Conservation (phyloP, 2,329 filamentous ascomycete genomes). For the Cucurbitaria berberidis region DNA sequence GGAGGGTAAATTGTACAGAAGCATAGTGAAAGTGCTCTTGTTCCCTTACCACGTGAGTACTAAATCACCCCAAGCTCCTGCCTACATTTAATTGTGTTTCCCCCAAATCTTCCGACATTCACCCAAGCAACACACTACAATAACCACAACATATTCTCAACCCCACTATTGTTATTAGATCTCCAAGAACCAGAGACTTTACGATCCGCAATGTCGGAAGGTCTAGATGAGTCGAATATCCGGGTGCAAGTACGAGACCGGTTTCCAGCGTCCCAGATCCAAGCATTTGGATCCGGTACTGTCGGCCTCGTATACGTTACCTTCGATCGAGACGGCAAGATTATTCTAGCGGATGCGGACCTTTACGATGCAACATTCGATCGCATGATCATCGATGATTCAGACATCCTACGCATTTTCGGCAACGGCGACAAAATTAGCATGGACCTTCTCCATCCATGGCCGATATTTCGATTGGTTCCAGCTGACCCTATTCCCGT, state of each 20-base stretch:
- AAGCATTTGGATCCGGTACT: slow-evolving; percentile 8
- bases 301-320: slow-evolving; percentile 12
- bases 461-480: slow-evolving; percentile 4
- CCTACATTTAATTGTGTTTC: too few relatives aligned
- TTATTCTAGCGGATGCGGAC: slow-evolving; percentile 7
- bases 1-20: too few relatives aligned
- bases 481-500: background rate
- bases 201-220: too few relatives aligned
- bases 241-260: background rate
- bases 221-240: background rate
- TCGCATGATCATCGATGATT: slow-evolving; percentile 13
- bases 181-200: too few relatives aligned
- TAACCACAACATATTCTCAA: too few relatives aligned
- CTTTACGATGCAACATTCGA: slow-evolving; percentile 11
- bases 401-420: slow-evolving; percentile 13
- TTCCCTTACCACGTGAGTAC: too few relatives aligned
- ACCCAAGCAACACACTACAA: too few relatives aligned
- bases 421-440: slow-evolving; percentile 4
- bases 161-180: too few relatives aligned
- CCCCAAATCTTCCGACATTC: too few relatives aligned
- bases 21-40: too few relatives aligned
- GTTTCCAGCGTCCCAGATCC: slow-evolving; percentile 10
- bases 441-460: slow-evolving; percentile 7
- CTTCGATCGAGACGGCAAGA: background rate
- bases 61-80: too few relatives aligned